These are phyloP conservation scores for Fusarium cyanostomum DNA, from an alignment of 2,329 filamentous ascomycete genomes.

Conservation along the genomic window DNA sequence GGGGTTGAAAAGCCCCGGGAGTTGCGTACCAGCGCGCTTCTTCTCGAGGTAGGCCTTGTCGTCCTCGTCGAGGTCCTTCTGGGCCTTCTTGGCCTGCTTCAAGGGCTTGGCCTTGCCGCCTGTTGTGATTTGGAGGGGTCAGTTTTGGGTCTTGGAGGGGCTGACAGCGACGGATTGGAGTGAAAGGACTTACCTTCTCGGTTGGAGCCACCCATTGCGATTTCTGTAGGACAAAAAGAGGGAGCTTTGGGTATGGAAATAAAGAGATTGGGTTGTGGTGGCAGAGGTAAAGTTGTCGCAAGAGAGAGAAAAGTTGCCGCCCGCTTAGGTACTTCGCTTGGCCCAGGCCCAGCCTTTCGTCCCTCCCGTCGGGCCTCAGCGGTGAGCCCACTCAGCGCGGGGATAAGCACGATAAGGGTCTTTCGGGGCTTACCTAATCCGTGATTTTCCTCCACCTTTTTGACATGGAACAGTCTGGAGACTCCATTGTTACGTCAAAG, in stretches of 20 bases:
- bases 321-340: conserved; percentile 32
- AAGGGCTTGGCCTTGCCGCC: conserved; percentile 85
- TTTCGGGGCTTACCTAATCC: conserved; percentile 40
- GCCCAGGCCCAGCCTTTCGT: conserved; percentile 23
- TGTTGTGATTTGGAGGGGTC: conserved; percentile 55
- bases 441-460: conserved; percentile 25
- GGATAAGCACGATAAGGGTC: conserved; percentile 36
- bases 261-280: conserved; percentile 15
- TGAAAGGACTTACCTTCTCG: conserved; percentile 48
- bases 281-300: conserved; percentile 23
- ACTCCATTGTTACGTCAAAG: conserved; percentile 34
- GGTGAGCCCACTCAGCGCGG: conserved; percentile 27
- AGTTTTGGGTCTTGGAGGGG: conserved; percentile 6
- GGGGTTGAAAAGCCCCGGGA: too few relatives aligned
- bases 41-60: conserved; percentile 85
- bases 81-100: conserved; percentile 88
- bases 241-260: conserved; percentile 22
- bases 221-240: conserved; percentile 16
- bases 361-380: conserved; percentile 11
- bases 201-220: conserved; percentile 52
- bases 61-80: conserved; percentile 86
- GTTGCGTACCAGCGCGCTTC: conserved; percentile 79
- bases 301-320: conserved; percentile 41
- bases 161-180: background rate
- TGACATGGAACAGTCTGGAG: conserved; percentile 10